phyloP scores from a whole-genome alignment of 495 filamentous ascomycete genomes.

The Penicillium herquei region DNA sequence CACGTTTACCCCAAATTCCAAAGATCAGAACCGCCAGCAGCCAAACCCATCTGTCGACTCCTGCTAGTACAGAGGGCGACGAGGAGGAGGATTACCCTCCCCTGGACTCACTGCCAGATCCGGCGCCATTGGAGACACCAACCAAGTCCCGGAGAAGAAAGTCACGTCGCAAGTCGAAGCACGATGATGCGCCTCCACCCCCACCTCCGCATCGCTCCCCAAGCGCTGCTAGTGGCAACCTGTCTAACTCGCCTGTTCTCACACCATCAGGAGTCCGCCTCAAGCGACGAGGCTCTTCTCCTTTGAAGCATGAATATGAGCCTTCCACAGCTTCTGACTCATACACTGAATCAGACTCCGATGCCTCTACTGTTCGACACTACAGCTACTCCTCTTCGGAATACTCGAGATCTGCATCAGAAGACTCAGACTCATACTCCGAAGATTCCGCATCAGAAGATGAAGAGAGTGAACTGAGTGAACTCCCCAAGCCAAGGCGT shows the following conservation, averaged over 20 bases:
- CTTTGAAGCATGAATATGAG: slow-evolving; percentile 95
- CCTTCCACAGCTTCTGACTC: slow-evolving; percentile 75
- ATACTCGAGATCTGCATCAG: slow-evolving; percentile 40
- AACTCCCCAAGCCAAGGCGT: slow-evolving; percentile 18
- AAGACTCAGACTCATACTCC: slow-evolving; percentile 40
- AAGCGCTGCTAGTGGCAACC: slow-evolving; percentile 47
- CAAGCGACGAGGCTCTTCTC: slow-evolving; percentile 80
- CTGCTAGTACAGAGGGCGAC: slow-evolving; percentile 10
- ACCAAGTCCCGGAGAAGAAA: slow-evolving; percentile 34
- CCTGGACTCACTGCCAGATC: slow-evolving; percentile 25
- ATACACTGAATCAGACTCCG: slow-evolving; percentile 46
- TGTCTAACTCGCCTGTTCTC: slow-evolving; percentile 50
- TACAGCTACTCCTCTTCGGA: slow-evolving; percentile 48
- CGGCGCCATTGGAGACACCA: slow-evolving; percentile 27
- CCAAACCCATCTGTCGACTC: slow-evolving; percentile 33
- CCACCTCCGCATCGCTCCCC: slow-evolving; percentile 53
- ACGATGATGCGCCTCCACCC: slow-evolving; percentile 46
- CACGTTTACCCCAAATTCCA: slow-evolving; percentile 56
- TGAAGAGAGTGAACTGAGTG: slow-evolving; percentile 33
- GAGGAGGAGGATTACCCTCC: slow-evolving; percentile 38
- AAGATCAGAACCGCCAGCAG: slow-evolving; percentile 50
- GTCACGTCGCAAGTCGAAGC: slow-evolving; percentile 30
- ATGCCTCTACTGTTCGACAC: slow-evolving; percentile 50
- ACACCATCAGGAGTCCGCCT: slow-evolving; percentile 38
- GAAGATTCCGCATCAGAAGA: slow-evolving; percentile 47